phyloP scores from a whole-genome alignment of 2,329 filamentous ascomycete species.

The Sphaerulina vaccinii region DNA sequence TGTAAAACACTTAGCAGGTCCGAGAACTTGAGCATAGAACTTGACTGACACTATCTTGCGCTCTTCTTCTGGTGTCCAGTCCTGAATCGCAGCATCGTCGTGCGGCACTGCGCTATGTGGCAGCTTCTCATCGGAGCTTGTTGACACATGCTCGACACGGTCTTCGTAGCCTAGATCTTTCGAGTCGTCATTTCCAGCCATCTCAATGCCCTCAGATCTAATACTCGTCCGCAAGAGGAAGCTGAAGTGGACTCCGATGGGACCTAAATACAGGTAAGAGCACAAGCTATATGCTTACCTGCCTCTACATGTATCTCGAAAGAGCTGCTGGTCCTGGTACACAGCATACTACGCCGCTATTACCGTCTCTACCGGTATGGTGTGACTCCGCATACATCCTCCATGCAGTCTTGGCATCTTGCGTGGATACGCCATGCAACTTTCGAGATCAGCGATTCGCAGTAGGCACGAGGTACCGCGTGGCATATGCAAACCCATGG shows the following conservation, averaged over 20 bases:
- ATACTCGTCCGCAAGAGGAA: too few relatives aligned
- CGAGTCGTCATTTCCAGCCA: not conserved
- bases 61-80: conserved; percentile 38
- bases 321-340: not conserved
- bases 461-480: conserved; percentile 2
- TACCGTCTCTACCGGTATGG: conserved; percentile 7
- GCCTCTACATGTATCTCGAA: too few relatives aligned
- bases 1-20: conserved; percentile 1
- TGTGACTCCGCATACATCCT: not conserved
- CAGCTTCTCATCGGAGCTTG: conserved; percentile 9
- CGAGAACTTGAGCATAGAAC: not conserved
- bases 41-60: conserved; percentile 30
- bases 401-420: conserved; percentile 4
- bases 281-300: not conserved
- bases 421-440: not conserved
- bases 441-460: conserved; percentile 4
- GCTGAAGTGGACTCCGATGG: too few relatives aligned
- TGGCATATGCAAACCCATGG: not conserved
- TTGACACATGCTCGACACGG: conserved; percentile 15
- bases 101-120: conserved; percentile 1
- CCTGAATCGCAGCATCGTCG: conserved; percentile 12
- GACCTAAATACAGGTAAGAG: too few relatives aligned
- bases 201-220: too few relatives aligned
- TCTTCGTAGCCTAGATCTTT: conserved; percentile 12
- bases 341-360: conserved; percentile 1